A percentile compares a stretch with the other conserved stretches of the same genome.
phyloP scores from a whole-genome alignment of 2,329 filamentous ascomycete genomes.

The Rhinocladiella similis region DNA sequence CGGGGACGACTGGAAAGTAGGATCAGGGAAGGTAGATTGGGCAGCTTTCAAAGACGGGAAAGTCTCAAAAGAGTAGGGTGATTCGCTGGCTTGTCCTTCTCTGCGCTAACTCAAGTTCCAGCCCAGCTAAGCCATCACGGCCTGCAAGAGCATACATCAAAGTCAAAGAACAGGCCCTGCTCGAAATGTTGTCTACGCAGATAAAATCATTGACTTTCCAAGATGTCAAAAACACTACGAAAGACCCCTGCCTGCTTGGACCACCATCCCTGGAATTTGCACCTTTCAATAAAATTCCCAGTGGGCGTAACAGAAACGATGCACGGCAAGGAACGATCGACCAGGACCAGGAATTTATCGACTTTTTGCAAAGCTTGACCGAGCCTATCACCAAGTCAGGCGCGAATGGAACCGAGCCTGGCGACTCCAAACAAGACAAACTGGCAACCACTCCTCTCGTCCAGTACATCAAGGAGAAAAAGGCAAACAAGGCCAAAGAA shows the following conservation, averaged over 20 bases:
- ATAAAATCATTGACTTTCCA: constrained; percentile 72
- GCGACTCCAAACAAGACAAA: constrained; percentile 58
- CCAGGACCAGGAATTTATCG: constrained; percentile 92
- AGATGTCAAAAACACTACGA: constrained; percentile 76
- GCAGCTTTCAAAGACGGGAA: constrained; percentile 72
- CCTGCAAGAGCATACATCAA: constrained; percentile 82
- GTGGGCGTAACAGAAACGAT: constrained; percentile 73
- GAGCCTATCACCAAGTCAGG: constrained; percentile 64
- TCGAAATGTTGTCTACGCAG: constrained; percentile 66
- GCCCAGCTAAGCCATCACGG: constrained; percentile 79
- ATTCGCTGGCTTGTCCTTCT: neutral
- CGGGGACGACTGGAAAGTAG: constrained; percentile 77
- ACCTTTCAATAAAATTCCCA: constrained; percentile 79
- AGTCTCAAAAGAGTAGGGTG: constrained; percentile 75
- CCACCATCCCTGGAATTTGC: constrained; percentile 80
- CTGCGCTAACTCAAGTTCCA: constrained; percentile 38
- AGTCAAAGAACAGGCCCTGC: constrained; percentile 68
- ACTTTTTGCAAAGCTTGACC: constrained; percentile 83
- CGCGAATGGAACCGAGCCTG: constrained; percentile 52
- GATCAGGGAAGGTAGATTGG: constrained; percentile 85
- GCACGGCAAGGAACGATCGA: constrained; percentile 91
- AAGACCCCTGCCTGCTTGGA: constrained; percentile 70
- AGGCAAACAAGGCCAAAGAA: constrained; percentile 68
- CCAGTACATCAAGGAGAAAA: constrained; percentile 88
- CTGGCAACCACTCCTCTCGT: constrained; percentile 84